Percentiles rank a stretch among this genome's conserved stretches.
These are phyloP conservation scores for Yamagishiella unicocca DNA, from an alignment of 139 green algal species.

Conservation along the genomic window DNA sequence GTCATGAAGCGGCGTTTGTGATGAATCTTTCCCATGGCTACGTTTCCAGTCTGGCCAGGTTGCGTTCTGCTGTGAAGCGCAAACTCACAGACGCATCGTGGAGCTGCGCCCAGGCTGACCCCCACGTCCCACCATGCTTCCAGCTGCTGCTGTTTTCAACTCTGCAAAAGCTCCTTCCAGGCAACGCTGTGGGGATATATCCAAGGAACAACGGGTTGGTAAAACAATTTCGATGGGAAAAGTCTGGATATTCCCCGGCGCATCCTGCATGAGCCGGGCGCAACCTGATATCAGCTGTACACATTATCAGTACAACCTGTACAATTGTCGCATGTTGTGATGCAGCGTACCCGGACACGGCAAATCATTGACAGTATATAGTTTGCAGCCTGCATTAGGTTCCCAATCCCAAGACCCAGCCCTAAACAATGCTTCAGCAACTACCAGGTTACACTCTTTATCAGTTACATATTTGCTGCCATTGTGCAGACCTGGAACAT, in stretches of 20 bases:
- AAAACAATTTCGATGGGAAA: neutral
- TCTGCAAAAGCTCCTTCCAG: conserved; percentile 73
- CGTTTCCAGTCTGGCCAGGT: too few species aligned
- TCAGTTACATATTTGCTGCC: neutral
- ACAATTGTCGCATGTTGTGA: too few species aligned
- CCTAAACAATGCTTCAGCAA: neutral
- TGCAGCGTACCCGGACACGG: neutral
- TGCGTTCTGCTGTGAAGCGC: too few species aligned
- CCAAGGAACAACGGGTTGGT: neutral
- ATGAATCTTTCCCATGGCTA: too few species aligned
- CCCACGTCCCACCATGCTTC: neutral
- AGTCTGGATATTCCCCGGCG: too few species aligned
- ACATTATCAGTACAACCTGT: too few species aligned
- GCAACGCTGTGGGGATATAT: conserved; percentile 57
- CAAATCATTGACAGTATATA: too few species aligned
- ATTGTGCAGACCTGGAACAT: too few species aligned
- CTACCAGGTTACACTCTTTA: neutral
- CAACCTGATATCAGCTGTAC: too few species aligned
- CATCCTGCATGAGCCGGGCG: too few species aligned
- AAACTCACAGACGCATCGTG: conserved; percentile 7
- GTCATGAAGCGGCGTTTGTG: too few species aligned
- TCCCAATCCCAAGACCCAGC: neutral
- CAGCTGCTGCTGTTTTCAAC: conserved; percentile 44
- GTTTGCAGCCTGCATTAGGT: neutral
- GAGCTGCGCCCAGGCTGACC: neutral